Conservation (phyloP, 2,329 filamentous ascomycete genomes). For the Waltergamsia citrina region DNA sequence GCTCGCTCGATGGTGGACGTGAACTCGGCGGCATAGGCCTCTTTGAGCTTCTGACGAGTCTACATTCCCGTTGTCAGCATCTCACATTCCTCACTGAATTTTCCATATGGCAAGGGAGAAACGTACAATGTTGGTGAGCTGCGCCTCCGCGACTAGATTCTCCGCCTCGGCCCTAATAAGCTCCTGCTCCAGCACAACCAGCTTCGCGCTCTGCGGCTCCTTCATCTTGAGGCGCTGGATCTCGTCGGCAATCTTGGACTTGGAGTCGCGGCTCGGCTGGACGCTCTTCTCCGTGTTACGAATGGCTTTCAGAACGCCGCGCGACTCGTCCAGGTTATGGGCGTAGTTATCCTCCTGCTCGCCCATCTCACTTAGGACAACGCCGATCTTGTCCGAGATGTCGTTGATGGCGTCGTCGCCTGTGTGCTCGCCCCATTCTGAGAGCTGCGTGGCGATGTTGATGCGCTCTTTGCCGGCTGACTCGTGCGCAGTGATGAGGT, state of each 20-base stretch:
- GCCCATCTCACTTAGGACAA: constrained; percentile 83
- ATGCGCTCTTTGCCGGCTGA: constrained; percentile 75
- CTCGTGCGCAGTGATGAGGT: constrained; percentile 77
- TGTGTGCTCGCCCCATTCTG: constrained; percentile 92
- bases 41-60: constrained; percentile 94
- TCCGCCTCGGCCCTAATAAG: constrained; percentile 93
- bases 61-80: constrained; percentile 20
- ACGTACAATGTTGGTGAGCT: constrained; percentile 86
- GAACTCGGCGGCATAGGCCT: constrained; percentile 84
- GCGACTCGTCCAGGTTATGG: constrained; percentile 77
- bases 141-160: constrained; percentile 90
- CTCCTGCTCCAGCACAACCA: constrained; percentile 88
- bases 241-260: constrained; percentile 83
- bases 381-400: constrained; percentile 90
- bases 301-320: constrained; percentile 78
- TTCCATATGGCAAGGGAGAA: neutral
- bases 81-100: neutral
- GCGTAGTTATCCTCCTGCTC: constrained; percentile 89
- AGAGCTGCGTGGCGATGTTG: constrained; percentile 80
- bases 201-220: constrained; percentile 73
- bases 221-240: constrained; percentile 87
- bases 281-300: constrained; percentile 93
- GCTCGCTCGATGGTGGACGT: constrained; percentile 88
- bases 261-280: constrained; percentile 81
- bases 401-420: constrained; percentile 81